phyloP scores from a whole-genome alignment of 164 flowering plant genomes.

The Vitis amurensis region DNA sequence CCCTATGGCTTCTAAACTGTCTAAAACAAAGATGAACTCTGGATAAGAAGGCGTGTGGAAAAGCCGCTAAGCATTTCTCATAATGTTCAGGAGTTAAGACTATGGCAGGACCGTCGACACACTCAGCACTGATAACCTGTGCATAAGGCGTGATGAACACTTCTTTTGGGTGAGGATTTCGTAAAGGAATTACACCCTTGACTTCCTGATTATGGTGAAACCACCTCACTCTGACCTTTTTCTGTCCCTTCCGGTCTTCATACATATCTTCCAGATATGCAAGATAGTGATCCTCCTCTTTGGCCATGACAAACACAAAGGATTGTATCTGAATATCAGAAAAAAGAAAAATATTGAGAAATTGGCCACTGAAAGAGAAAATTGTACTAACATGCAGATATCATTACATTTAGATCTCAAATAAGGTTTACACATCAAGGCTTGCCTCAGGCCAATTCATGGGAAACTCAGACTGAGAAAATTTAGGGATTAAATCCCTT shows the following conservation, averaged over 20 bases:
- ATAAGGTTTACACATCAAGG: background rate
- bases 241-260: conserved; percentile 85
- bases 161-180: conserved; percentile 77
- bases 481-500: background rate
- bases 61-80: conserved; percentile 55
- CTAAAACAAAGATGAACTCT: conserved; percentile 66
- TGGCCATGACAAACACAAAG: conserved; percentile 90
- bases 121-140: conserved; percentile 93
- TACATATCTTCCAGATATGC: conserved; percentile 98
- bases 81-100: conserved; percentile 86
- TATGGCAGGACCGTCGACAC: conserved; percentile 89
- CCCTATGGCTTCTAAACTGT: conserved; percentile 65
- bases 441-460: background rate
- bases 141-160: conserved; percentile 86
- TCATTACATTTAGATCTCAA: background rate
- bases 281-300: conserved; percentile 74
- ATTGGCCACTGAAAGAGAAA: background rate
- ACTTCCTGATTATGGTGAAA: conserved; percentile 90
- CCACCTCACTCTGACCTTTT: conserved; percentile 97
- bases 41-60: conserved; percentile 45
- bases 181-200: conserved; percentile 45
- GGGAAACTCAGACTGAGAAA: too few relatives aligned
- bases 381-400: background rate
- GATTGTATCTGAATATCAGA: conserved; percentile 70
- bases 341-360: conserved; percentile 1